These are phyloP conservation scores for Furcasterigmium furcatum DNA, from an alignment of 2,329 filamentous ascomycete species.

Conservation along the genomic window DNA sequence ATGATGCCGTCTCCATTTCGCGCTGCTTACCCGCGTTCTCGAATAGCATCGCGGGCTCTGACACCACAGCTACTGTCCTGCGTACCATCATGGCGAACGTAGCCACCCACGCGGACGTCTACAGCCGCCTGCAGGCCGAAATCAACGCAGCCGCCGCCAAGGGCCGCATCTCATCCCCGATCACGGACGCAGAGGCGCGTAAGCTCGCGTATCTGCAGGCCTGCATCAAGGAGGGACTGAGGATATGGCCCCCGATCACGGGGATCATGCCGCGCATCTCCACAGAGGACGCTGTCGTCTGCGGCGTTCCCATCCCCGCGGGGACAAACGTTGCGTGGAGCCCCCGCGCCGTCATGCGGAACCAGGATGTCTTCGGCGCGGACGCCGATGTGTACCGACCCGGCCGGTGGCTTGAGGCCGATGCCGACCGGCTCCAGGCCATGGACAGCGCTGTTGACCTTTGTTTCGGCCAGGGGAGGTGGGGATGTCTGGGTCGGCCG, in stretches of 20 bases:
- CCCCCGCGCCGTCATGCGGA: constrained; percentile 27
- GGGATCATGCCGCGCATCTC: constrained; percentile 53
- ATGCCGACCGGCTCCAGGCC: constrained; percentile 20
- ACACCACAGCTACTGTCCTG: constrained; percentile 54
- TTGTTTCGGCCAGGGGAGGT: constrained; percentile 34
- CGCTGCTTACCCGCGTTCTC: constrained; percentile 8
- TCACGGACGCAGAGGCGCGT: constrained; percentile 28
- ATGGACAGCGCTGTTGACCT: constrained; percentile 34
- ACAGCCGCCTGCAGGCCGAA: constrained; percentile 40
- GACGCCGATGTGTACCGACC: constrained; percentile 9
- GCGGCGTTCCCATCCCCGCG: constrained; percentile 25
- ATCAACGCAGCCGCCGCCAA: constrained; percentile 30
- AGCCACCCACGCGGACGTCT: constrained; percentile 44
- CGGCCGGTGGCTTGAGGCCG: constrained; percentile 14
- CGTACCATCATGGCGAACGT: constrained; percentile 50
- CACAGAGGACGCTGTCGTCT: too few species aligned
- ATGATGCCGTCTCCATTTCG: too few species aligned
- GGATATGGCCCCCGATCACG: constrained; percentile 31
- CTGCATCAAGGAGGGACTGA: constrained; percentile 44
- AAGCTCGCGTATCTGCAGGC: constrained; percentile 41
- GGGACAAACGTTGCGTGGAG: constrained; percentile 28
- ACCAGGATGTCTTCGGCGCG: constrained; percentile 6
- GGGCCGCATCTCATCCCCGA: constrained; percentile 16
- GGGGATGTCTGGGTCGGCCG: constrained; percentile 32
- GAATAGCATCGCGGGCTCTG: constrained; percentile 49